Percentiles rank a stretch among this genome's conserved stretches.
phyloP scores from a whole-genome alignment of 805 yeast genomes.

The Pichia pseudocactophila region DNA sequence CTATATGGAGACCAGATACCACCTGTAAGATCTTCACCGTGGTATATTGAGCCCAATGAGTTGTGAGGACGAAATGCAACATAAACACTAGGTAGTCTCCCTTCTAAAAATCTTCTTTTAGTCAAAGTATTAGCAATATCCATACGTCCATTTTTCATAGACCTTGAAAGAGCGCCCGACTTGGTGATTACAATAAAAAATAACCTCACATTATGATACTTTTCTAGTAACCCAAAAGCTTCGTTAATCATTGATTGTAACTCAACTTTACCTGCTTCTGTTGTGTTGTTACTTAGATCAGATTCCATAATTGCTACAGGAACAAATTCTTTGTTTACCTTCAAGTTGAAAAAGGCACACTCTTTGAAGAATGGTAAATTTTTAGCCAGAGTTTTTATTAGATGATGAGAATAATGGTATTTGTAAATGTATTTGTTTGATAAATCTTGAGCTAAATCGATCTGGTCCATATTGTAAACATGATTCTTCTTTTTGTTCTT shows the following conservation, averaged over 20 bases:
- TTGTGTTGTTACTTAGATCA: slow-evolving; percentile 12
- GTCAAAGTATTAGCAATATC: slow-evolving; percentile 90
- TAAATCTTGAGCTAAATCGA: slow-evolving; percentile 5
- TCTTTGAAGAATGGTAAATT: slow-evolving; percentile 77
- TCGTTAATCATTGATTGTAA: slow-evolving; percentile 37
- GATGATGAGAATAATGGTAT: slow-evolving; percentile 81
- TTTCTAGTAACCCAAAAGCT: slow-evolving; percentile 35
- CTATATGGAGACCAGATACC: slow-evolving; percentile 80
- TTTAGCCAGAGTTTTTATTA: slow-evolving; percentile 75
- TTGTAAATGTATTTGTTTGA: slow-evolving; percentile 24
- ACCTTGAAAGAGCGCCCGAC: slow-evolving; percentile 75
- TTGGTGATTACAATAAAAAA: slow-evolving; percentile 77
- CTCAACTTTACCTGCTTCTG: slow-evolving; percentile 26
- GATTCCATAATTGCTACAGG: slow-evolving; percentile 79
- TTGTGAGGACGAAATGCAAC: slow-evolving; percentile 68
- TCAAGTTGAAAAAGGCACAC: slow-evolving; percentile 84
- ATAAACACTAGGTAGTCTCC: slow-evolving; percentile 68
- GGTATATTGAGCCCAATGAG: slow-evolving; percentile 57
- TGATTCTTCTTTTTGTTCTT: slow-evolving; percentile 1
- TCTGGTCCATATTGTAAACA: background rate
- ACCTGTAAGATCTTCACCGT: slow-evolving; percentile 67
- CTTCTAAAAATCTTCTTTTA: slow-evolving; percentile 67
- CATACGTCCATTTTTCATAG: slow-evolving; percentile 73
- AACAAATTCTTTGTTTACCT: slow-evolving; percentile 68
- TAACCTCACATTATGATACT: slow-evolving; percentile 65